A percentile compares a stretch with the other conserved stretches of the same genome.
Conservation (phyloP, 108 stramenopile genomes). For the Nitzschia sp. region DNA sequence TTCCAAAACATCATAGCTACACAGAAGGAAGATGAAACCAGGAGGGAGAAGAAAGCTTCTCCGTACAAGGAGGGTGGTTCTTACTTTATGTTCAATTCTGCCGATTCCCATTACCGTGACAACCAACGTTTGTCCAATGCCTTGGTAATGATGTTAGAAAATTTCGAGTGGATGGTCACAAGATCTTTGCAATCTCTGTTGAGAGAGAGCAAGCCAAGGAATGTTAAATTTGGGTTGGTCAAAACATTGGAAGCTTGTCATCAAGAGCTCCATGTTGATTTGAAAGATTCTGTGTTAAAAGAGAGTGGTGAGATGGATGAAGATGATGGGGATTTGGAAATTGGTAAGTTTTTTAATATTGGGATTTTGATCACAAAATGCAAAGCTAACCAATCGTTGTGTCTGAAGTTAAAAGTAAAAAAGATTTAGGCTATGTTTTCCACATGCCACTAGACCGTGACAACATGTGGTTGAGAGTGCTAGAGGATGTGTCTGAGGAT, state of each 20-base stretch:
- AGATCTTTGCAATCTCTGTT: background rate
- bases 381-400: background rate
- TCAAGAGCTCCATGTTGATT: background rate
- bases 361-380: background rate
- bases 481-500: background rate
- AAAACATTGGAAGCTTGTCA: background rate
- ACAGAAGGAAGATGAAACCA: background rate
- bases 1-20: background rate
- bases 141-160: background rate
- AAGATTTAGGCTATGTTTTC: background rate
- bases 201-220: background rate
- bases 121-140: background rate
- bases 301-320: no score
- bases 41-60: background rate
- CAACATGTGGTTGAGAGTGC: background rate
- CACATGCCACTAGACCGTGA: background rate
- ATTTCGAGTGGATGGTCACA: background rate
- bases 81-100: background rate
- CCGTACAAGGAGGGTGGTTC: background rate
- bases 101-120: background rate
- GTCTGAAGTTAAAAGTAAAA: background rate
- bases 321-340: background rate
- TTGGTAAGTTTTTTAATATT: background rate
- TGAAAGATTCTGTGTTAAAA: background rate
- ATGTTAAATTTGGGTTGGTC: background rate